phyloP scores from a whole-genome alignment of 768 basidiomycete genomes.

The Gymnopilus junonius region DNA sequence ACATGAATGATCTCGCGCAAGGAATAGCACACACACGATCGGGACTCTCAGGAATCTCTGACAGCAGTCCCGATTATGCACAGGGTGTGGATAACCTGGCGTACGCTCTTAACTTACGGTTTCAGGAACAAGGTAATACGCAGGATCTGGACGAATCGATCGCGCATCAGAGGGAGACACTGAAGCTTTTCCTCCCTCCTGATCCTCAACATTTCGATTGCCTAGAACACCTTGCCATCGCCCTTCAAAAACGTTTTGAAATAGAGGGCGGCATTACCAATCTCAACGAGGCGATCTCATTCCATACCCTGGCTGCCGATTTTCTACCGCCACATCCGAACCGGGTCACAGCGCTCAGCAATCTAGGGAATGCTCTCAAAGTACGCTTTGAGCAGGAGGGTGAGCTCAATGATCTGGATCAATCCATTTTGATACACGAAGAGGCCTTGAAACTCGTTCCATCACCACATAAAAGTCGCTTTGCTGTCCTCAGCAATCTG shows the following conservation, averaged over 20 bases:
- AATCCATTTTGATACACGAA: conserved; percentile 8
- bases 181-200: not conserved
- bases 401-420: not conserved
- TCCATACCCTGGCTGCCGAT: not conserved
- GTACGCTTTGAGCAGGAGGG: not conserved
- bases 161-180: not conserved
- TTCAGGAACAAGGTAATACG: not conserved
- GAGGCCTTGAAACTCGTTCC: conserved; percentile 4
- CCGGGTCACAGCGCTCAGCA: not conserved
- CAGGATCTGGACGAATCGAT: not conserved
- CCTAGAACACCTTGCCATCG: not conserved
- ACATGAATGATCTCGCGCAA: not conserved
- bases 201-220: not conserved
- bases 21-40: not conserved
- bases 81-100: not conserved
- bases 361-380: not conserved
- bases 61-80: not conserved
- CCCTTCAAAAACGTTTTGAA: not conserved
- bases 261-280: not conserved
- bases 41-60: not conserved
- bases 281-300: conserved; percentile 1
- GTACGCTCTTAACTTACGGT: not conserved
- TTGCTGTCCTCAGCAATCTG: conserved; percentile 2
- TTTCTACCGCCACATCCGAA: not conserved
- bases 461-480: not conserved